Conservation (phyloP, 495 filamentous ascomycete genomes). For the Aspergillus haitiensis region DNA sequence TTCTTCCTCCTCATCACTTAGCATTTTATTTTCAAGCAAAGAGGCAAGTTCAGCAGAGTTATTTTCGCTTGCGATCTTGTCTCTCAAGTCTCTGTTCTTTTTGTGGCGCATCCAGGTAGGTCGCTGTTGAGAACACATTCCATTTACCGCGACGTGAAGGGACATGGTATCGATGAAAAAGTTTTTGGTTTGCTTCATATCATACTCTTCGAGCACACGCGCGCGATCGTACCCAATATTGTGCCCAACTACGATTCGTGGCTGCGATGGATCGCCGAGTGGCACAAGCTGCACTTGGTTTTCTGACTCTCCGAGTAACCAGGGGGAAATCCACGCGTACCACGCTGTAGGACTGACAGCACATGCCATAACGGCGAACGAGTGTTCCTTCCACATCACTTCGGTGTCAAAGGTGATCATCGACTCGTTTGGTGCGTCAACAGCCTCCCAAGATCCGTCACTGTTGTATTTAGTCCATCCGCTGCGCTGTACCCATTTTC, state of each 20-base stretch:
- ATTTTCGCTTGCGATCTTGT: conserved; percentile 72
- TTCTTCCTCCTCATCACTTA: conserved; percentile 84
- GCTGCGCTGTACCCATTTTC: conserved; percentile 73
- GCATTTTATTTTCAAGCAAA: conserved; percentile 64
- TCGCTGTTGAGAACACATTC: conserved; percentile 96
- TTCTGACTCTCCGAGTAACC: conserved; percentile 83
- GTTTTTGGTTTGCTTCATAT: conserved; percentile 74
- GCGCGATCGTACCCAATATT: conserved; percentile 96
- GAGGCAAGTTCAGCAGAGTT: conserved; percentile 68
- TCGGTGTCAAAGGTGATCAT: conserved; percentile 95
- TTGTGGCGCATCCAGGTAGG: conserved; percentile 96
- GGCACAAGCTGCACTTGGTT: conserved; percentile 79
- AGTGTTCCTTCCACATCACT: conserved; percentile 90
- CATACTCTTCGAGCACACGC: conserved; percentile 86
- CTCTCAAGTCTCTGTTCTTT: conserved; percentile 81
- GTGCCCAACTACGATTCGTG: conserved; percentile 84
- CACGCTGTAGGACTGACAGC: conserved; percentile 82
- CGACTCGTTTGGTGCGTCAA: conserved; percentile 74
- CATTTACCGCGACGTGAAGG: conserved; percentile 94
- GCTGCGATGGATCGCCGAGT: conserved; percentile 67
- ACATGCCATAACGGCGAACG: conserved; percentile 95
- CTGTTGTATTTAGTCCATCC: conserved; percentile 92
- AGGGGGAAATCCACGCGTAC: conserved; percentile 98
- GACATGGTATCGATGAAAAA: conserved; percentile 98
- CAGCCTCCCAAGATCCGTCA: conserved; percentile 68